Evolutionary conservation across 2,329 filamentous ascomycete genomes (phyloP), one percentile per base, ranked within the genome.

Genomic region (Pyrenophora teres): DNA sequence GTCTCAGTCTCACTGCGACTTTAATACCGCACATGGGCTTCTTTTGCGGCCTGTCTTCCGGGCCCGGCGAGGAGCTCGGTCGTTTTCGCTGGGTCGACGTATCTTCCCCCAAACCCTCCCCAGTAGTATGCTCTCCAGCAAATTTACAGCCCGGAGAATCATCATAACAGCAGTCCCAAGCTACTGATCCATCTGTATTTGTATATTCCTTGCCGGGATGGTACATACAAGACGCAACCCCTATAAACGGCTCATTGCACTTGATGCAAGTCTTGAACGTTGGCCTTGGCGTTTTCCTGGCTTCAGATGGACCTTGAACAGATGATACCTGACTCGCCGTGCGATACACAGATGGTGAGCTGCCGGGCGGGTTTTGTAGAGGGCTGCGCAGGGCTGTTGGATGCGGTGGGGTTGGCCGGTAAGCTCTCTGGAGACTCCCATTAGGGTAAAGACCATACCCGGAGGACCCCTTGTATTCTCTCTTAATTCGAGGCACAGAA

Each of bases 91-190:
- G 35, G 10, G 18, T 30, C 5, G 4, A 10, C n/a, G 15, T 18
- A 33, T 53, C 21, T 38, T 33, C 25, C 10, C n/a, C 16, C n/a
- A 31, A 16, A 13, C 39, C 37, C 36, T 23, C 32, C 19, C 40
- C 30, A 18, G 39, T 41, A 9, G 42, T 19, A 31, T 64, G 59
- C 30, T 18, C 33, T 25, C 44, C 44, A 30, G 38, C 41, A 31
- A 54, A 51, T 10, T 41, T 39, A 35, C 63, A 66, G 15, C 60
- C 61, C 16, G 40, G 39, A 31, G 54, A 46, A 3, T 55, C 46
- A 12, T 27, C 52, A 3, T 38, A 10, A 37, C 64, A 67, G 39
- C 59, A 58, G 3, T 42, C 45, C 46, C 56, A 61, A 1, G 39
- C 27, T 10, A 40, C 4, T 12, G 38, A 21, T 10, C 32, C 37